Percentiles rank a stretch among this genome's conserved stretches.
Conservation (phyloP, 2,329 filamentous ascomycete genomes). For the Colletotrichum endophyticum region DNA sequence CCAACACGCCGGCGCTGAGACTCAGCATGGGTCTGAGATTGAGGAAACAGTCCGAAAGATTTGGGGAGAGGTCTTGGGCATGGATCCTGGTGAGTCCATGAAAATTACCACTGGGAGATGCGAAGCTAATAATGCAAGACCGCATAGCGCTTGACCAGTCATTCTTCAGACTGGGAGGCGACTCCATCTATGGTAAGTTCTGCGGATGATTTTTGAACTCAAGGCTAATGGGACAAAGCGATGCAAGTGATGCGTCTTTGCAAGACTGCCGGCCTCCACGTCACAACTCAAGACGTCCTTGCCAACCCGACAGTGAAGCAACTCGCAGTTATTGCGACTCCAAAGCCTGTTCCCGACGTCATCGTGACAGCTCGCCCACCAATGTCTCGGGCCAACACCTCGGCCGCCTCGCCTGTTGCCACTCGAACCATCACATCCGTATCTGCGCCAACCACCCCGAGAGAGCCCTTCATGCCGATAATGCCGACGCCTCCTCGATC, state of each 20-base stretch:
- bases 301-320: neutral
- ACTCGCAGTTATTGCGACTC: neutral
- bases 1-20: neutral
- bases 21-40: neutral
- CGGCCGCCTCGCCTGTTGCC: neutral
- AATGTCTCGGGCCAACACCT: neutral
- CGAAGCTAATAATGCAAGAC: neutral
- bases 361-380: neutral
- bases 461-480: neutral
- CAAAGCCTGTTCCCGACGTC: neutral
- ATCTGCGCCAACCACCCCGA: neutral
- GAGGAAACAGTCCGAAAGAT: slow-evolving; percentile 14
- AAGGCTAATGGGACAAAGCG: slow-evolving; percentile 33
- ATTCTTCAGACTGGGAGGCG: slow-evolving; percentile 66
- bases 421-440: neutral
- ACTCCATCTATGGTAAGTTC: slow-evolving; percentile 31
- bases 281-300: slow-evolving; percentile 36
- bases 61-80: slow-evolving; percentile 40
- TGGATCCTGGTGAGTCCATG: slow-evolving; percentile 29
- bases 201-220: neutral
- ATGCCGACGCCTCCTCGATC: neutral
- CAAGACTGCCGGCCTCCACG: slow-evolving; percentile 63
- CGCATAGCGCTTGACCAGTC: slow-evolving; percentile 57
- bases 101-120: rapidly evolving
- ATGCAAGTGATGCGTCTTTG: slow-evolving; percentile 40